Evolutionary conservation across 1,139 yeast genomes (phyloP), one percentile per base, ranked within the genome.

Genomic region (Saccharomycopsis crataegensis): DNA sequence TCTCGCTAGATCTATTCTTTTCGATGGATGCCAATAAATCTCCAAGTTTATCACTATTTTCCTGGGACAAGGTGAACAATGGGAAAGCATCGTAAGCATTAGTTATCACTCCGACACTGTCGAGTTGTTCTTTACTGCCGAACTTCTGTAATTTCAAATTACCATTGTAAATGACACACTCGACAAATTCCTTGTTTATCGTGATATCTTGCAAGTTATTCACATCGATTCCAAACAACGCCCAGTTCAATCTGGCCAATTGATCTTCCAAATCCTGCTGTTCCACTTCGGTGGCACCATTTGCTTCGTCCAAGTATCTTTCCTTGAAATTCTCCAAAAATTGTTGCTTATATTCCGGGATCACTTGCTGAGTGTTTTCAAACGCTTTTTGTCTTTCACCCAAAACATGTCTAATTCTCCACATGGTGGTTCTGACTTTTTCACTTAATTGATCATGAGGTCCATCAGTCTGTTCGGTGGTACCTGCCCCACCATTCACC

Each of bases 341-440:
- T 55, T 71, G 65, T 17, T 69, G 68, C 60, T 77, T 77, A 52
- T 75, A 71, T 43, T 65, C 61, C 4, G 70, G 68, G 50, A 78
- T 73, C 51, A 74, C 75, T 22, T 72, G 70, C 63, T 78, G 77
- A 2, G 83, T 89, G 61, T 82, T 75, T 61, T 79, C 82, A 65
- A 78, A 81, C 0, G 91, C 82, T 58, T 80, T 80, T 62, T 86
- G 87, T 66, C 98, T 80, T 69, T 93, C 98, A 62, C 90, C 80
- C 54, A 93, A 74, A 9, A 88, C 96, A 65, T 86, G 94, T 66
- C 89, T 85, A 62, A 93, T 87, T 62, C 88, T 73, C 79, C 82
- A 75, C 87, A 83, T 80, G 1, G 88, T 77, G 38, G 74, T 71
- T 59, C 79, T 73, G 46, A 82, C 72, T 52, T 70, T 69, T 73